Evolutionary conservation across 805 yeast species (phyloP), one percentile per base, ranked within the genome.

Genomic region (Cyberlindnera mississippiensis): DNA sequence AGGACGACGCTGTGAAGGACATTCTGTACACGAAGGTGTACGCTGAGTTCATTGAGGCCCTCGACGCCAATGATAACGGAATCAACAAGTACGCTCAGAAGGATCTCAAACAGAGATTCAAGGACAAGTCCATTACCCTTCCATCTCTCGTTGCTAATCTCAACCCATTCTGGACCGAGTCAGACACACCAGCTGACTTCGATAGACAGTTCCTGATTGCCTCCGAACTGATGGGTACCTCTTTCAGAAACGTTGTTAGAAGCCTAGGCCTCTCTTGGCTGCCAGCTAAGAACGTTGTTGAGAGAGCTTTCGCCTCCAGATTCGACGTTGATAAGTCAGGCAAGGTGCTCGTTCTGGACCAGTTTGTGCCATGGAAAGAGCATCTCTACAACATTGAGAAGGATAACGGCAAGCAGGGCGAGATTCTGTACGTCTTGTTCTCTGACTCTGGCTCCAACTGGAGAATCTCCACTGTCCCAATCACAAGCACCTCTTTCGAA

Each of bases 51-150:
- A 70, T 93, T 45, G 98, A 93, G 65, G 81, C 96, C 9, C 72
- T 93, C 27, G 99, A 90, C 65, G 99, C 97, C 42, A 87, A 90
- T 59, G 99, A 93, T 63, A 93, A 93, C 58, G 99, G 99, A 57
- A 77, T 91, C 49, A 74, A 75, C 59, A 82, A 85, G 54, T 86
- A 79, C 56, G 76, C 73, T 5, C 69, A 68, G 19, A 75, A 72
- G 36, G 76, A 55, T 4, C 50, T 60, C 15, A 68, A 70, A 48
- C 81, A 86, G 35, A 73, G 70, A 48, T 93, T 87, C 69, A 75
- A 75, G 51, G 89, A 84, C 56, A 75, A 75, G 52, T 78, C 80
- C 52, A 82, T 88, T 62, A 73, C 87, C 14, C 72, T 93, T 40
- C 91, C 96, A 8, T 73, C 89, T 1, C 66, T 89, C 33, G 85